Percentiles rank a stretch among this genome's conserved stretches.
phyloP scores from a whole-genome alignment of 495 filamentous ascomycete genomes.

The Penicillium flavigenum region DNA sequence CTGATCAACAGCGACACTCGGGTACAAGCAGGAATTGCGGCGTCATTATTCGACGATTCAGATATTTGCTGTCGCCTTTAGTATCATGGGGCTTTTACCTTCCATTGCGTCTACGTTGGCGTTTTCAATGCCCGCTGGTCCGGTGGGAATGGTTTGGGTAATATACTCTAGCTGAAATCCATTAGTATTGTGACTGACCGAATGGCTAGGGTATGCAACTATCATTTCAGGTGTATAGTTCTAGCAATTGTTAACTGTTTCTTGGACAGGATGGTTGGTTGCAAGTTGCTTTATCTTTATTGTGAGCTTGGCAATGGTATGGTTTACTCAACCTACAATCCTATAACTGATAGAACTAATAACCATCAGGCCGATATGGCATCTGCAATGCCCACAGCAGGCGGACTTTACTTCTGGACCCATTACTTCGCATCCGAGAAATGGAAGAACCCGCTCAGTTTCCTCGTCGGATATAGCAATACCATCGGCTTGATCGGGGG shows the following conservation, averaged over 20 bases:
- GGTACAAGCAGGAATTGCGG: slow-evolving; percentile 69
- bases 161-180: not conserved
- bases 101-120: slow-evolving; percentile 66
- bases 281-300: slow-evolving; percentile 63
- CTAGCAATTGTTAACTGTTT: slow-evolving; percentile 10
- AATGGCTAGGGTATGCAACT: slow-evolving; percentile 25
- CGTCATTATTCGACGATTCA: slow-evolving; percentile 65
- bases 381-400: slow-evolving; percentile 68
- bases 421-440: slow-evolving; percentile 62
- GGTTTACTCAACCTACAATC: not conserved
- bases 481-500: slow-evolving; percentile 66
- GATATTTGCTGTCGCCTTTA: slow-evolving; percentile 70
- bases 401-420: slow-evolving; percentile 71
- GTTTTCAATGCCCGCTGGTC: slow-evolving; percentile 66
- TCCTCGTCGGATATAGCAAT: slow-evolving; percentile 71
- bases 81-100: slow-evolving; percentile 71
- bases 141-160: slow-evolving; percentile 70
- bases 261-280: slow-evolving; percentile 56
- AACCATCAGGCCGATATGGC: slow-evolving; percentile 58
- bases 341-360: not conserved
- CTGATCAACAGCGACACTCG: slow-evolving; percentile 39
- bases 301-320: slow-evolving; percentile 64
- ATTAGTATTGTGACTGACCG: slow-evolving; percentile 15
- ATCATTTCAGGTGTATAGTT: not conserved
- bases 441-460: slow-evolving; percentile 62